Conservation (phyloP, 202 grass and related monocot species). For the Elaeis oleifera region DNA sequence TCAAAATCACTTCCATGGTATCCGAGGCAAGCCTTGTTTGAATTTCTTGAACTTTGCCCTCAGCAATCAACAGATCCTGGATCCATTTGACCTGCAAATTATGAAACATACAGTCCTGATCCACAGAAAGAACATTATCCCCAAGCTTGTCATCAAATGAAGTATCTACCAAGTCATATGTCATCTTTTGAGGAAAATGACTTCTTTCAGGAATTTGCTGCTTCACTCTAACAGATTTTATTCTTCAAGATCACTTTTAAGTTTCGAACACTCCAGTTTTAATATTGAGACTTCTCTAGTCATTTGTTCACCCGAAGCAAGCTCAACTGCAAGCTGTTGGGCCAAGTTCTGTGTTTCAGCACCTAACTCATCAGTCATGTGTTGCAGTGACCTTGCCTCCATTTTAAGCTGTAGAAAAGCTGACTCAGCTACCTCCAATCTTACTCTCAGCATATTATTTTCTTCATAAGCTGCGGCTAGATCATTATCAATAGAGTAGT, state of each 20-base stretch:
- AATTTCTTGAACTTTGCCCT: constrained; percentile 85
- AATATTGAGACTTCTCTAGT: constrained; percentile 63
- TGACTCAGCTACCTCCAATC: constrained; percentile 82
- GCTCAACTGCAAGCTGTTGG: constrained; percentile 62
- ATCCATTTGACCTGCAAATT: constrained; percentile 49
- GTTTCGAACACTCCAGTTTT: constrained; percentile 68
- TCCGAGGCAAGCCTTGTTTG: constrained; percentile 71
- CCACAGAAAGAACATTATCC: constrained; percentile 26
- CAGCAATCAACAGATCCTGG: constrained; percentile 58
- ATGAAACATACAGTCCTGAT: constrained; percentile 20
- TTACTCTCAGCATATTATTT: constrained; percentile 58
- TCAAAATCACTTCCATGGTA: constrained; percentile 70
- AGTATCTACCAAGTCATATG: constrained; percentile 9
- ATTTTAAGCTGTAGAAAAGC: constrained; percentile 84
- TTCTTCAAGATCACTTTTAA: constrained; percentile 73
- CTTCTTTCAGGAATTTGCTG: constrained; percentile 29
- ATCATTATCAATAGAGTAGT: constrained; percentile 52
- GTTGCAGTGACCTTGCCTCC: constrained; percentile 69
- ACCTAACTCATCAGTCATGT: constrained; percentile 62
- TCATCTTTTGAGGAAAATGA: constrained; percentile 8
- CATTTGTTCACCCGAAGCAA: constrained; percentile 71
- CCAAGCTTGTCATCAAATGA: constrained; percentile 23
- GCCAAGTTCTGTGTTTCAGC: constrained; percentile 64
- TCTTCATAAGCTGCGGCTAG: constrained; percentile 60
- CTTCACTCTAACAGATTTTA: constrained; percentile 53